Evolutionary conservation across 1,284 basidiomycete genomes (phyloP), one percentile per base, ranked within the genome.

Genomic region (Heterobasidion irregulare): DNA sequence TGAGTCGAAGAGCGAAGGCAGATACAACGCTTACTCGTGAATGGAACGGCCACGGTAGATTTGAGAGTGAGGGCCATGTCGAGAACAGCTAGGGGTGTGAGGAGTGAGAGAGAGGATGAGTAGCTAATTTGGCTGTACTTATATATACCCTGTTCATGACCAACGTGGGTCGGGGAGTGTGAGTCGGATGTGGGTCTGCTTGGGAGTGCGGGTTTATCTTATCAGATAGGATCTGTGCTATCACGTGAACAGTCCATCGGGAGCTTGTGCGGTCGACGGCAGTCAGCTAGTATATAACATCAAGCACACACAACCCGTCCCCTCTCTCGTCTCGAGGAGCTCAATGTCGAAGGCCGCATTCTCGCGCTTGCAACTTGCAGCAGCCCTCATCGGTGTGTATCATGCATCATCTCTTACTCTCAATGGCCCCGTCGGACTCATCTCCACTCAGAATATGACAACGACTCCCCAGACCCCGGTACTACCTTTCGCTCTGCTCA

Each of bases 361-460:
- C 69, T 91, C 88, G 59, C 84, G 88, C 57, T 71, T 91, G 61
- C 88, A 91, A 68, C 73, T 91, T 52, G 88, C 88, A 19, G 89
- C 88, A 47, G 89, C 89, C 18, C 69, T 91, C 53, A 74, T 91
- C 50, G 88, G 88, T 90, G 70, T 64, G 75, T 49, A 44, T 45
- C 8, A 16, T 6, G 60, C 47, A 35, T 18, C 50, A 34, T 35
- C 26, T 53, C 49, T 57, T 50, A 35, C 5, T 38, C 19, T 36
- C 13, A 32, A 51, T 58, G 47, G 56, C 46, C 38, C 38, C 10
- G 10, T 7, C 6, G 38, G 2, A n/a, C 38, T 41, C 38, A n/a
- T 6, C 26, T 26, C 38, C 10, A 53, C 50, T 15, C 60, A 91
- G 89, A 92, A 67, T 92, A 92, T 64, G 89, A 92, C 75, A 92